Evolutionary conservation across 768 basidiomycete species (phyloP).

Genomic region (Holtermanniella nyarrowii): DNA sequence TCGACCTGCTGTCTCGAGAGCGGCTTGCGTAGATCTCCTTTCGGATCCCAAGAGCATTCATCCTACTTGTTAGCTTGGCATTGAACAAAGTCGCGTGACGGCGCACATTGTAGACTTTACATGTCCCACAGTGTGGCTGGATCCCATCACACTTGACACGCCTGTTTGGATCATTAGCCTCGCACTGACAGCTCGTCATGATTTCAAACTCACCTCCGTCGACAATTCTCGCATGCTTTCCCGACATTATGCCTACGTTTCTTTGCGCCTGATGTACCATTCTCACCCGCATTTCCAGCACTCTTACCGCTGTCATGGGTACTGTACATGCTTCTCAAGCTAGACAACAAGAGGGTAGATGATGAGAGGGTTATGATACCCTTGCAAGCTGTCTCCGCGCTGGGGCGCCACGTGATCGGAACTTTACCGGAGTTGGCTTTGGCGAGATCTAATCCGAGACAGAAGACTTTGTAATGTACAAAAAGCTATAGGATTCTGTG

Average conservation of each 20-base stretch:
- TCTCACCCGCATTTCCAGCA: no score
- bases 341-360: no score
- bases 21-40: conserved; percentile 32
- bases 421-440: no score
- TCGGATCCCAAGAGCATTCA: conserved; percentile 29
- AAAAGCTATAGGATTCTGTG: no score
- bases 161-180: conserved; percentile 4
- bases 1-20: conserved; percentile 30
- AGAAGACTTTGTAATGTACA: no score
- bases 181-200: background rate
- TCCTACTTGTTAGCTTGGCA: conserved; percentile 12
- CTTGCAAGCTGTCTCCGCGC: no score
- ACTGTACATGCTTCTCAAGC: no score
- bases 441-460: no score
- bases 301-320: no score
- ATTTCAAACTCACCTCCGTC: conserved; percentile 14
- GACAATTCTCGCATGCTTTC: conserved; percentile 24
- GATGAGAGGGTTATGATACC: no score
- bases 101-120: conserved; percentile 29
- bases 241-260: conserved; percentile 20
- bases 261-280: conserved; percentile 1
- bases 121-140: conserved; percentile 28
- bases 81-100: background rate
- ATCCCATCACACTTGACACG: conserved; percentile 31
- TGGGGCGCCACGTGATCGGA: no score